Evolutionary conservation across 139 green algal genomes (phyloP).

Genomic region (Coelastrella sp.): DNA sequence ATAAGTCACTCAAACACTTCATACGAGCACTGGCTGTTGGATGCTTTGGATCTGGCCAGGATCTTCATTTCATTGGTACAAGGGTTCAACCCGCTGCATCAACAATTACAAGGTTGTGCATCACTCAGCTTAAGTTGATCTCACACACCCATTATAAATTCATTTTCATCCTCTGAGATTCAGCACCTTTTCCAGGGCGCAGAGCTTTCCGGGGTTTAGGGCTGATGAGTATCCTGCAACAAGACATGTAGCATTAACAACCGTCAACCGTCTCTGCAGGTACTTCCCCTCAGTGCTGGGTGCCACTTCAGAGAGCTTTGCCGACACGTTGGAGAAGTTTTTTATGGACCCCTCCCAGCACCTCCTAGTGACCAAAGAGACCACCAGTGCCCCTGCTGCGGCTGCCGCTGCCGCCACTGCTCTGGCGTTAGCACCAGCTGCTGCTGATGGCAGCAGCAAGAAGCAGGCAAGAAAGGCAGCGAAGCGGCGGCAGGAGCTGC

Average conservation of each 20-base stretch:
- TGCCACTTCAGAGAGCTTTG: constrained; percentile 80
- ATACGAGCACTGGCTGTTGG: too few relatives aligned
- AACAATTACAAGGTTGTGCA: too few relatives aligned
- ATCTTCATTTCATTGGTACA: too few relatives aligned
- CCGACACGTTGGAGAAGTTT: constrained; percentile 72
- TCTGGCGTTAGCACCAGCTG: not conserved
- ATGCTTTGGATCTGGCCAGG: too few relatives aligned
- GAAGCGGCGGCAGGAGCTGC: constrained; percentile 39
- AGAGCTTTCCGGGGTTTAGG: not conserved
- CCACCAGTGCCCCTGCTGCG: not conserved
- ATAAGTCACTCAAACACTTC: too few relatives aligned
- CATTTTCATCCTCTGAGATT: too few relatives aligned
- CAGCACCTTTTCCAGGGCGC: too few relatives aligned
- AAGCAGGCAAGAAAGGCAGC: constrained; percentile 52
- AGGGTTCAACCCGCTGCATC: too few relatives aligned
- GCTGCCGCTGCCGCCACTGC: not conserved
- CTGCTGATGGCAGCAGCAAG: constrained; percentile 5
- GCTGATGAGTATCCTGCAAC: not conserved
- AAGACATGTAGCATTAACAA: too few relatives aligned
- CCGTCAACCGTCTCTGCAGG: not conserved
- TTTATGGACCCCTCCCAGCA: not conserved
- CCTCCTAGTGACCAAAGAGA: not conserved
- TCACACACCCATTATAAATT: too few relatives aligned
- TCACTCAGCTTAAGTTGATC: too few relatives aligned
- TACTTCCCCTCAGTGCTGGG: constrained; percentile 74